A percentile compares a stretch with the other conserved stretches of the same genome.
Conservation (phyloP, 2,329 filamentous ascomycete genomes). For the Pseudogymnoascus sp. region DNA sequence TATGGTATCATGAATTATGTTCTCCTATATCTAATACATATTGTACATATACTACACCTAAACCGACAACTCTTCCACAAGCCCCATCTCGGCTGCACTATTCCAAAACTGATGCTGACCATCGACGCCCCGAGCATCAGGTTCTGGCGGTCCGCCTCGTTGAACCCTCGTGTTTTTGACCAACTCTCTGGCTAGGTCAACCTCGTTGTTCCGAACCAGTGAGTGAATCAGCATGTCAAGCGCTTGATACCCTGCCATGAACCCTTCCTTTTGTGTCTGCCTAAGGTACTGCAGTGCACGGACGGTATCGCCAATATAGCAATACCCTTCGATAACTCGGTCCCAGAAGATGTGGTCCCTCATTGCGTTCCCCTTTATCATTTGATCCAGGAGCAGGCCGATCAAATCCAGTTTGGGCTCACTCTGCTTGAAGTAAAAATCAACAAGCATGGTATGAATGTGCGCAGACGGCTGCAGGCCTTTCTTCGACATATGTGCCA, state of each 20-base stretch:
- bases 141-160: conserved; percentile 17
- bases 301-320: conserved; percentile 40
- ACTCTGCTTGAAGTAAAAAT: conserved; percentile 52
- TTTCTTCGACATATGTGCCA: conserved; percentile 50
- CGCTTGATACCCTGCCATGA: conserved; percentile 21
- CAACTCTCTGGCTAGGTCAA: conserved; percentile 24
- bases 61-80: conserved; percentile 15
- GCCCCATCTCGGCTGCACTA: conserved; percentile 18
- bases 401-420: conserved; percentile 53
- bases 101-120: conserved; percentile 26
- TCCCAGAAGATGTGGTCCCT: conserved; percentile 58
- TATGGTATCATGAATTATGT: conserved; percentile 8
- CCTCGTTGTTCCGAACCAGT: conserved; percentile 24
- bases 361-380: conserved; percentile 27
- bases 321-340: conserved; percentile 59
- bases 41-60: conserved; percentile 3
- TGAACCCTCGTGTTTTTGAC: conserved; percentile 22
- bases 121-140: conserved; percentile 18
- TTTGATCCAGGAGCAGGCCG: conserved; percentile 47
- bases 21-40: conserved; percentile 1
- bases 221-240: conserved; percentile 22
- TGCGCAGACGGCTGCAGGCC: conserved; percentile 49
- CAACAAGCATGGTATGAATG: conserved; percentile 66
- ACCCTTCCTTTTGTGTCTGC: conserved; percentile 29
- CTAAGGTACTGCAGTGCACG: conserved; percentile 42